Base-by-base conservation (phyloP, 83 land plant genomes). In the Thuja plicata region DNA sequence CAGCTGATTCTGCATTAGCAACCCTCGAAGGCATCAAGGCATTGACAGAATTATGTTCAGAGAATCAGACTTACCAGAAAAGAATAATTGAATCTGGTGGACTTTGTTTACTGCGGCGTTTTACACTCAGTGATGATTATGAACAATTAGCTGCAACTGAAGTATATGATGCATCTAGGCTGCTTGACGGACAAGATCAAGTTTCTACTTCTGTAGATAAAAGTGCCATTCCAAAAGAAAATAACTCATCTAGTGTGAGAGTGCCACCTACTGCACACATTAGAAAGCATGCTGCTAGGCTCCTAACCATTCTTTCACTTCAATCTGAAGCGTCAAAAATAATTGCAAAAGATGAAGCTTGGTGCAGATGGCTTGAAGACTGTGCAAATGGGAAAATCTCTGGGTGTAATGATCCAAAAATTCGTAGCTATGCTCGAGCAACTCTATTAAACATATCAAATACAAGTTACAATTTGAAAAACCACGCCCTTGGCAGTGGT, bases 221-320 rank as follows among this genome's bases (percentile, higher is more conserved):
- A 88, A 43, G 88, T 84, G 35, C 89, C 82, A 70, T 27, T 12
- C n/a, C 50, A 54, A 91, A 89, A 71, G 40, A 48, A n/a, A 89
- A 92, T 89, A 91, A 87, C 84, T 87, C 90, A 70, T 92, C 95
- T 4, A 93, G 90, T 88, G 90, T 95, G 71, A 90, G 93, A 79
- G 93, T 91, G 60, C 93, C 95, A 74, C 93, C 93, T 76, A 87
- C 97, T 43, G 96, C 96, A 78, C 99, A 98, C 88, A 93, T 97
- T 60, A 92, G 97, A 45, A 97, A 93, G 87, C 99, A 98, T 95
- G 98, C 98, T 87, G 96, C 98, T 87, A 89, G 99, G 43, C 91
- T 98, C 27, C 92, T 98, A 15, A 90, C 93, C 16, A 91, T 94
- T 57, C 93, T 98, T 46, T 95, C 99, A 34, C 82, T 90, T 78